These are phyloP conservation scores for Aspergillus incahuasiensis DNA, from an alignment of 495 filamentous ascomycete genomes.

Conservation along the genomic window DNA sequence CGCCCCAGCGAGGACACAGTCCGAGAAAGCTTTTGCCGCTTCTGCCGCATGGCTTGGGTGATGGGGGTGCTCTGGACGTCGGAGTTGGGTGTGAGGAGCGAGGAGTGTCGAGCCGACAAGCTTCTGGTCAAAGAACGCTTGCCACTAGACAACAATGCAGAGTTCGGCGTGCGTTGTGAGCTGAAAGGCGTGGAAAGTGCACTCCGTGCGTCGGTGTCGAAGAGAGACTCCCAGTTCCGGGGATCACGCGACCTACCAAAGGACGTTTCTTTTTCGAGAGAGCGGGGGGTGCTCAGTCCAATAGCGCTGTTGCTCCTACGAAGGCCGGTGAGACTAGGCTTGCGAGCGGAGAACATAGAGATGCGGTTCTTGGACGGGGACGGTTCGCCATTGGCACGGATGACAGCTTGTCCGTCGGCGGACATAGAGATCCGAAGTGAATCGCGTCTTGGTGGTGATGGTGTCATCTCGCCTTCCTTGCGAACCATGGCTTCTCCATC, in stretches of 20 bases:
- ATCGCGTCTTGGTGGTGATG: conserved; percentile 64
- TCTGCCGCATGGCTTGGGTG: conserved; percentile 48
- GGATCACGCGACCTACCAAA: conserved; percentile 77
- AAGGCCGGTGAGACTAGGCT: conserved; percentile 50
- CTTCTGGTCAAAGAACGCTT: conserved; percentile 41
- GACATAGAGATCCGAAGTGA: conserved; percentile 46
- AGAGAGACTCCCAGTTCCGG: conserved; percentile 78
- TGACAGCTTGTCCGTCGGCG: conserved; percentile 48
- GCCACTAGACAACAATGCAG: conserved; percentile 62
- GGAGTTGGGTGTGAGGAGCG: conserved; percentile 43
- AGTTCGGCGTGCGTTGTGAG: conserved; percentile 65
- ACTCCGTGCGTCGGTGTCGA: conserved; percentile 66
- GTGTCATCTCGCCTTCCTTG: conserved; percentile 55
- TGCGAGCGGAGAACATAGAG: conserved; percentile 47
- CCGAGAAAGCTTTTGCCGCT: conserved; percentile 57
- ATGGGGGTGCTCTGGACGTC: conserved; percentile 44
- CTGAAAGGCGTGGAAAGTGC: conserved; percentile 66
- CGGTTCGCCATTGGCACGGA: conserved; percentile 42
- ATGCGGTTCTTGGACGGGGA: conserved; percentile 51
- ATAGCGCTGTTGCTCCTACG: conserved; percentile 59
- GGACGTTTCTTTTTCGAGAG: conserved; percentile 31
- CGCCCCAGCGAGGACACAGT: conserved; percentile 63
- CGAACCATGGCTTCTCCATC: conserved; percentile 82
- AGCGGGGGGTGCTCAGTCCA: conserved; percentile 35
- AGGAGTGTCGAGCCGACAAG: conserved; percentile 49